A percentile compares a stretch with the other conserved stretches of the same genome.
phyloP scores from a whole-genome alignment of 2,329 filamentous ascomycete genomes.

The Fusarium sp. region DNA sequence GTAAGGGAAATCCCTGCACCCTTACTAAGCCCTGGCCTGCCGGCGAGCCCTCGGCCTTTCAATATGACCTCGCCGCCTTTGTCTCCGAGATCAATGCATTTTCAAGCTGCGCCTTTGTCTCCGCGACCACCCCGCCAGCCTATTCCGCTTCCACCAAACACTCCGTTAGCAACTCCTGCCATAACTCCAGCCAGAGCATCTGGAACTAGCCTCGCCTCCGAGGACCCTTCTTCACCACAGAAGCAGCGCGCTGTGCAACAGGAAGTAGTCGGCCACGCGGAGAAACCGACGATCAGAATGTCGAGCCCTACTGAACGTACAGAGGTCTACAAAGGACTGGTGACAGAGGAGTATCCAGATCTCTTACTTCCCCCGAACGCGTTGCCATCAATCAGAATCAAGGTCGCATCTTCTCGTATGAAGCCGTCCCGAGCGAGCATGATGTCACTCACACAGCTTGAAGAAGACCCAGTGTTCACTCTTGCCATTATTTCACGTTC shows the following conservation, averaged over 20 bases:
- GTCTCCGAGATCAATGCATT: constrained; percentile 70
- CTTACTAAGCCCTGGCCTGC: constrained; percentile 73
- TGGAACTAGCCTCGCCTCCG: constrained; percentile 18
- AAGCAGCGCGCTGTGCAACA: constrained; percentile 20
- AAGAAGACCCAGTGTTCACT: constrained; percentile 95
- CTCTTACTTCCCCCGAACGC: constrained; percentile 90
- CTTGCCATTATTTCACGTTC: constrained; percentile 86
- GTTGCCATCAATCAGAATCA: constrained; percentile 86
- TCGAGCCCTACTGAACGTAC: constrained; percentile 62
- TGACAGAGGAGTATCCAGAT: constrained; percentile 89
- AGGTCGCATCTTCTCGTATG: constrained; percentile 94
- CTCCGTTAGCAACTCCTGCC: constrained; percentile 72
- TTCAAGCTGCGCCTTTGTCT: constrained; percentile 72
- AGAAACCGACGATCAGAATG: constrained; percentile 46
- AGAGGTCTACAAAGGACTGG: constrained; percentile 81
- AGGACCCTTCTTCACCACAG: constrained; percentile 32
- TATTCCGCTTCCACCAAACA: constrained; percentile 79
- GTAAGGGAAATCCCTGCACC: constrained; percentile 57
- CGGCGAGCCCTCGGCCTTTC: constrained; percentile 71
- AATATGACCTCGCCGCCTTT: constrained; percentile 76
- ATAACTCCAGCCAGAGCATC: constrained; percentile 57
- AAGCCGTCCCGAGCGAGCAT: constrained; percentile 91
- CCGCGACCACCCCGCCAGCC: constrained; percentile 82
- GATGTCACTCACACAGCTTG: constrained; percentile 82
- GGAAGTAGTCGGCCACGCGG: constrained; percentile 27